A percentile compares a stretch with the other conserved stretches of the same genome.
Conservation (phyloP, 768 basidiomycete species). For the Arthromyces matolae region DNA sequence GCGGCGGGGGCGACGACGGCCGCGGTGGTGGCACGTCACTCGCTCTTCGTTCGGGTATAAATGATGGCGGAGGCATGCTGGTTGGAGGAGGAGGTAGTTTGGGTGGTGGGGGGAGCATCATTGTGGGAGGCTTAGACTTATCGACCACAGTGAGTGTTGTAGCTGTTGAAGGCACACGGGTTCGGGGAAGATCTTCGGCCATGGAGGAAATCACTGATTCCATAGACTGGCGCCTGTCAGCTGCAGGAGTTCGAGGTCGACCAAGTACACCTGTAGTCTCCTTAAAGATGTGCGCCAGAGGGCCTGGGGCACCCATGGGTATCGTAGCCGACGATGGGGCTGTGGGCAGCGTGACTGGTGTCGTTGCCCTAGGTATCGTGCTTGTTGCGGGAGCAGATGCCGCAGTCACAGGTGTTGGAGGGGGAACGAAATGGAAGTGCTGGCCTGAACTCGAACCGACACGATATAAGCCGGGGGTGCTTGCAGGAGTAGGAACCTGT, state of each 20-base stretch:
- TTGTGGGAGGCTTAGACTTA: constrained; percentile 81
- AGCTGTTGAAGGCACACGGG: constrained; percentile 59
- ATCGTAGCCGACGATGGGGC: constrained; percentile 33
- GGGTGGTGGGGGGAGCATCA: constrained; percentile 79
- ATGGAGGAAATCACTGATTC: constrained; percentile 62
- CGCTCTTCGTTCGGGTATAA: constrained; percentile 68
- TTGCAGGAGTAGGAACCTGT: constrained; percentile 25
- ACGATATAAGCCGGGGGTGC: constrained; percentile 46
- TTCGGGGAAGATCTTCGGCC: constrained; percentile 39
- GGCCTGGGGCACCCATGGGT: constrained; percentile 31
- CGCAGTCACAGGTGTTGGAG: constrained; percentile 37
- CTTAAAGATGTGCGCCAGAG: constrained; percentile 37
- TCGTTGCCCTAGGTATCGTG: constrained; percentile 20
- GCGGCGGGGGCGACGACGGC: constrained; percentile 89
- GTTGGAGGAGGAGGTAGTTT: constrained; percentile 66
- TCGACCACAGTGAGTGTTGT: constrained; percentile 52
- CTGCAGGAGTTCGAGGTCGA: constrained; percentile 47
- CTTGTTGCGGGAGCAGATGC: constrained; percentile 18
- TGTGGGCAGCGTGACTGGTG: constrained; percentile 27
- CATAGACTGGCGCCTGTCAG: constrained; percentile 68
- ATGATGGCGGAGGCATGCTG: constrained; percentile 72
- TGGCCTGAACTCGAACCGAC: constrained; percentile 47
- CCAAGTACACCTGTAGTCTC: constrained; percentile 51
- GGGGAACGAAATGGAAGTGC: constrained; percentile 64
- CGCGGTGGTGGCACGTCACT: constrained; percentile 73